Evolutionary conservation across 768 basidiomycete genomes (phyloP).

Genomic region (Termitomyces bulborhizus): DNA sequence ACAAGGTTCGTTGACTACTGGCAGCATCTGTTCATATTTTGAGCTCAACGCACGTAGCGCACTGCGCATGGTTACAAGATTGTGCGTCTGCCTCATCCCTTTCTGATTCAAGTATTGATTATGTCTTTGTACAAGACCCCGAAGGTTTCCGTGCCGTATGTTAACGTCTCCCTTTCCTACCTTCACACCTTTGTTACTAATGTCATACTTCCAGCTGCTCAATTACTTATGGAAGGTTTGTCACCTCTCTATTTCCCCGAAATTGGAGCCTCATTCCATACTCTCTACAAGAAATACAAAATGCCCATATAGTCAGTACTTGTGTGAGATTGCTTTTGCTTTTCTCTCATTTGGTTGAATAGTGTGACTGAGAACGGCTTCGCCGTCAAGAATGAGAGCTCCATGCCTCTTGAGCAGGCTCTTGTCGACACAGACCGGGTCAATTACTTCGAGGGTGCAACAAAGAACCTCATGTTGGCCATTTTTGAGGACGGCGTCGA

Average conservation of each 20-base stretch:
- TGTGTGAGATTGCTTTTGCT: neutral
- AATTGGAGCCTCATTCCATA: neutral
- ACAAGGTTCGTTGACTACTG: conserved; percentile 34
- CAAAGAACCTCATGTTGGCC: conserved; percentile 47
- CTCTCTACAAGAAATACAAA: conserved; percentile 31
- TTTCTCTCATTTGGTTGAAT: conserved; percentile 1
- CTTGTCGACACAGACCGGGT: conserved; percentile 57
- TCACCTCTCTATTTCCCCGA: neutral
- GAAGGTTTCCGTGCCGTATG: conserved; percentile 59
- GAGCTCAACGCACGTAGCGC: conserved; percentile 27
- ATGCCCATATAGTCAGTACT: conserved; percentile 30
- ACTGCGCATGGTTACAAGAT: conserved; percentile 63
- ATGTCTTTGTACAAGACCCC: conserved; percentile 37
- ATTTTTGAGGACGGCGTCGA: conserved; percentile 60
- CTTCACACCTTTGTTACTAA: neutral
- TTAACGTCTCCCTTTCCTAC: neutral
- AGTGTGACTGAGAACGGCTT: conserved; percentile 77
- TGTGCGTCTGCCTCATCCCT: conserved; percentile 29
- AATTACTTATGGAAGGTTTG: conserved; percentile 67
- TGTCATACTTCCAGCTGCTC: conserved; percentile 33
- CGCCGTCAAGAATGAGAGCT: conserved; percentile 58
- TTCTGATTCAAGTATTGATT: neutral
- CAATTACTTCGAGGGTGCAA: conserved; percentile 59
- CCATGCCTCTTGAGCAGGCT: conserved; percentile 45
- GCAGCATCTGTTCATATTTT: too few species aligned